These are phyloP conservation scores for Solanum stenotomum DNA, from an alignment of 257 asterid species.

Conservation along the genomic window DNA sequence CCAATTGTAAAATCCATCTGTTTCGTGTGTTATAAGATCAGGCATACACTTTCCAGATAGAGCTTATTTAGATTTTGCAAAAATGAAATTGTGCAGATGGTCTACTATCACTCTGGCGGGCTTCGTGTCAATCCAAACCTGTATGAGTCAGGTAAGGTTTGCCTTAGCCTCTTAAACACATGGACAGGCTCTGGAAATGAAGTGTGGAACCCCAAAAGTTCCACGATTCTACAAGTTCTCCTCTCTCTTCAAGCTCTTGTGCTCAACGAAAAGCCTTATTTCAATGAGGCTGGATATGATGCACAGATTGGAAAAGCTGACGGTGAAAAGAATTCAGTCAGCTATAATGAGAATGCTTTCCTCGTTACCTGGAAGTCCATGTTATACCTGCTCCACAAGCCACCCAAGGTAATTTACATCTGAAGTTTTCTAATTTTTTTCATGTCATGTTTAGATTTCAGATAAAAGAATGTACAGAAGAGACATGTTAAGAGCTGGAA, in stretches of 20 bases:
- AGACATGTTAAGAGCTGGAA: neutral
- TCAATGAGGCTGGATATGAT: constrained; percentile 92
- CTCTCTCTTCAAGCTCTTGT: constrained; percentile 94
- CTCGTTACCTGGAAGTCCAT: constrained; percentile 86
- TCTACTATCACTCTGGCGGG: constrained; percentile 82
- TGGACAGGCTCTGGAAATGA: constrained; percentile 83
- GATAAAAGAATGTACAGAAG: neutral
- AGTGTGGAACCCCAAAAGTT: constrained; percentile 75
- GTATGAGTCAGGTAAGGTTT: constrained; percentile 82
- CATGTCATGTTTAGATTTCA: neutral
- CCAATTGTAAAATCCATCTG: neutral
- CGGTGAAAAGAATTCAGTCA: constrained; percentile 79
- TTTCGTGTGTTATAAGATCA: neutral
- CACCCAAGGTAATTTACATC: constrained; percentile 57
- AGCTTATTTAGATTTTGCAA: neutral
- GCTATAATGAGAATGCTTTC: constrained; percentile 88
- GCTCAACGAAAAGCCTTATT: constrained; percentile 84
- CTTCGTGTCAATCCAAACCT: constrained; percentile 90
- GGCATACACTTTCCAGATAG: neutral
- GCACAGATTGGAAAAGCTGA: constrained; percentile 75
- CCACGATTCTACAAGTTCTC: constrained; percentile 80
- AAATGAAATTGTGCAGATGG: constrained; percentile 50
- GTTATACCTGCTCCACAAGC: constrained; percentile 64
- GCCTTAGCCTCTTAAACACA: constrained; percentile 83
- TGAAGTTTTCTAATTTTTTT: neutral